Conservation (phyloP, 495 filamentous ascomycete genomes). For the Arthonia radiata region DNA sequence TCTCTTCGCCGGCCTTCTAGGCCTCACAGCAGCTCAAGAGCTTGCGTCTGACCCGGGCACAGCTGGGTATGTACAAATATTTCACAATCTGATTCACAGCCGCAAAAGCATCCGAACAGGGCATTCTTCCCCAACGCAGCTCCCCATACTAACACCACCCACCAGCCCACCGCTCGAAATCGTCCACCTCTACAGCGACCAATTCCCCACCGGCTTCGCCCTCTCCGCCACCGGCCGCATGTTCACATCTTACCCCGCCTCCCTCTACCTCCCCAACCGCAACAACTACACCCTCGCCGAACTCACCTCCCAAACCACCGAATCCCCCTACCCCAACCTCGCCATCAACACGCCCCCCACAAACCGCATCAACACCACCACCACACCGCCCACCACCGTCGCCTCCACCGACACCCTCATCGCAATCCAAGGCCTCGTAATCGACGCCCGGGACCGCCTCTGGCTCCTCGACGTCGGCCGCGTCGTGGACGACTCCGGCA, state of each 20-base stretch:
- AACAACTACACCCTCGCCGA: slow-evolving; percentile 20
- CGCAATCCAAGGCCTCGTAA: slow-evolving; percentile 20
- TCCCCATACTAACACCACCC: too few species aligned
- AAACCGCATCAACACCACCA: slow-evolving; percentile 21
- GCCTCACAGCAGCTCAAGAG: too few species aligned
- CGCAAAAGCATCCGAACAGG: too few species aligned
- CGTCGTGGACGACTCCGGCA: slow-evolving; percentile 11
- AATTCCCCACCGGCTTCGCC: slow-evolving; percentile 12
- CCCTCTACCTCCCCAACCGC: slow-evolving; percentile 16
- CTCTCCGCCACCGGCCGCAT: slow-evolving; percentile 18
- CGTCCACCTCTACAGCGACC: too few species aligned
- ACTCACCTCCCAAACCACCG: slow-evolving; percentile 14
- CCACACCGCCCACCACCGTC: slow-evolving; percentile 14
- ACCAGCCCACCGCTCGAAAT: too few species aligned
- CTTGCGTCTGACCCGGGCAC: too few species aligned
- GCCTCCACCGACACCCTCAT: slow-evolving; percentile 20
- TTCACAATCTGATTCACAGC: too few species aligned
- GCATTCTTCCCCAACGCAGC: too few species aligned
- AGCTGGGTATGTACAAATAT: too few species aligned
- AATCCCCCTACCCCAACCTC: slow-evolving; percentile 16
- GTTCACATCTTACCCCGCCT: slow-evolving; percentile 23
- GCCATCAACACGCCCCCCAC: slow-evolving; percentile 20
- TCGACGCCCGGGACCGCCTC: slow-evolving; percentile 19
- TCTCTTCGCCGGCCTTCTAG: too few species aligned
- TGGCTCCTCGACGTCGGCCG: slow-evolving; percentile 25